Evolutionary conservation across 192 early-diverging fungal species (phyloP).

Genomic region (Coemansia sp.): DNA sequence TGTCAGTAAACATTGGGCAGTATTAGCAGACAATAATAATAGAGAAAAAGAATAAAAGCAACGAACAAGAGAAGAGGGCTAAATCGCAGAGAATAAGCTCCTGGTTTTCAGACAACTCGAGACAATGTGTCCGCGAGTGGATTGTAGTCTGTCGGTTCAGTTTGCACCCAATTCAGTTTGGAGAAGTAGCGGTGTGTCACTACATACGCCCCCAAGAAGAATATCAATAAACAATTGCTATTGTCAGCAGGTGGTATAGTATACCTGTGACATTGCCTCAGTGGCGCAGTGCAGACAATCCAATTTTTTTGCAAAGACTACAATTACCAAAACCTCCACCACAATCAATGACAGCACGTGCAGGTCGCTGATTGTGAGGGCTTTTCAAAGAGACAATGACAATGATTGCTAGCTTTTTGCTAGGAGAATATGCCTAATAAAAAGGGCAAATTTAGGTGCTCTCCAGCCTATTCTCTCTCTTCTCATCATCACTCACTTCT

Average conservation of each 20-base stretch:
- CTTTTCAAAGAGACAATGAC: too few species aligned
- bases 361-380: too few species aligned
- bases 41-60: background rate
- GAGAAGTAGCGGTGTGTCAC: background rate
- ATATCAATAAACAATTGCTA: background rate
- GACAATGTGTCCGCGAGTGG: background rate
- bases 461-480: background rate
- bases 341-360: too few species aligned
- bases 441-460: too few species aligned
- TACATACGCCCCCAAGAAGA: background rate
- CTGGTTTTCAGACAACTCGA: too few species aligned
- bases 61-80: background rate
- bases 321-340: background rate
- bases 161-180: background rate
- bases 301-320: background rate
- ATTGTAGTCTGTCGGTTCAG: background rate
- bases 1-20: background rate
- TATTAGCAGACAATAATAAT: background rate
- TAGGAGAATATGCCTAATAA: too few species aligned
- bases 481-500: background rate
- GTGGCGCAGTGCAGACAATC: background rate
- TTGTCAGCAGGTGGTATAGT: background rate
- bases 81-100: background rate
- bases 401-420: too few species aligned
- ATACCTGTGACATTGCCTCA: background rate